Conservation (phyloP, 768 basidiomycete species). For the Serendipita sp. region DNA sequence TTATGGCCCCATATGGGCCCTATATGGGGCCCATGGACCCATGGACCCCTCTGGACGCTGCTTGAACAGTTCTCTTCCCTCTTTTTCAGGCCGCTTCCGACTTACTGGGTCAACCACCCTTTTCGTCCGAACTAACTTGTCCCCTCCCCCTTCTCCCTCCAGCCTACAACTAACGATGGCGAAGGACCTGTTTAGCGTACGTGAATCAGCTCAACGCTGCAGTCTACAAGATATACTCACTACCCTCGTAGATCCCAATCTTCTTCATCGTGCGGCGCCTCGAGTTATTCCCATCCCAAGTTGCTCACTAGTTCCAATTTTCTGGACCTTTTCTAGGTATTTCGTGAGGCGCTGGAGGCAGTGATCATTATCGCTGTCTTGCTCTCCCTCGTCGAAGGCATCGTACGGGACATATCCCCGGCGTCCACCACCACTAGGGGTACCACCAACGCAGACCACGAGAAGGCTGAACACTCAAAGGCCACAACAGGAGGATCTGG, state of each 20-base stretch:
- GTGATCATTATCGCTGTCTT: slow-evolving; percentile 85
- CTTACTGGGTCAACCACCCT: too few relatives aligned
- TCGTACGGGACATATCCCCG: slow-evolving; percentile 24
- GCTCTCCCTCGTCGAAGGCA: slow-evolving; percentile 79
- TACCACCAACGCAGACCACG: slow-evolving; percentile 3
- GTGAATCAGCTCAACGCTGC: background rate
- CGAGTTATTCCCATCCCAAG: background rate
- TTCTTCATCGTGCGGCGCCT: slow-evolving; percentile 59
- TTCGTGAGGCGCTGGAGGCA: slow-evolving; percentile 86
- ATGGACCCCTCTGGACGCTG: background rate
- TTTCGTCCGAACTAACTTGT: background rate
- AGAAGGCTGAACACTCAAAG: slow-evolving; percentile 3
- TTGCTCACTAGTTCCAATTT: background rate
- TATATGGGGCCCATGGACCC: too few relatives aligned
- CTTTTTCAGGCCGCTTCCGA: too few relatives aligned
- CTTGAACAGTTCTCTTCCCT: background rate
- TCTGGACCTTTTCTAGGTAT: slow-evolving; percentile 24
- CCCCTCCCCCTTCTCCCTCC: background rate
- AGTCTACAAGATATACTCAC: background rate
- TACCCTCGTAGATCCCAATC: slow-evolving; percentile 33
- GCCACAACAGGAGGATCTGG: background rate
- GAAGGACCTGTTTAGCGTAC: slow-evolving; percentile 61
- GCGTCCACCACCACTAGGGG: slow-evolving; percentile 3
- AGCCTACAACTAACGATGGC: slow-evolving; percentile 30
- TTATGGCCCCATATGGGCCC: too few relatives aligned